phyloP scores from a whole-genome alignment of 78 protist genomes.

The Monocercomonoides exilis region DNA sequence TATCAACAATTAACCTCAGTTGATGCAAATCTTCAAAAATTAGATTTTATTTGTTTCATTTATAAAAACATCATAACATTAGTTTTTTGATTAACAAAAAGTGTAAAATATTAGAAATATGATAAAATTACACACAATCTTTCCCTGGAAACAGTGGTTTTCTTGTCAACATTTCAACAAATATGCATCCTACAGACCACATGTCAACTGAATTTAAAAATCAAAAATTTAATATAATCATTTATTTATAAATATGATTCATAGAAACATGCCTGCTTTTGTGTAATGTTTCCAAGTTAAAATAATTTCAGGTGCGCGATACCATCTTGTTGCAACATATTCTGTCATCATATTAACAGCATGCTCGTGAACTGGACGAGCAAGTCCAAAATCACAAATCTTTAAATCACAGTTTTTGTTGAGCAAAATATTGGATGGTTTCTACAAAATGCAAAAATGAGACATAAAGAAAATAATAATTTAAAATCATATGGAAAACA shows the following conservation, averaged over 20 bases:
- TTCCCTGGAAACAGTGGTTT: conserved; percentile 61
- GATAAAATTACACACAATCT: conserved; percentile 9
- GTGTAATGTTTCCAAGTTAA: conserved; percentile 56
- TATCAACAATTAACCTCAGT: conserved; percentile 53
- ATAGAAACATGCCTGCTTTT: conserved; percentile 30
- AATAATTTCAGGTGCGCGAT: conserved; percentile 87
- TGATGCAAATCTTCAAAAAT: conserved; percentile 52
- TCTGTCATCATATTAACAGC: conserved; percentile 30
- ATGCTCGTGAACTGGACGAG: conserved; percentile 30
- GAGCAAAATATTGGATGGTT: conserved; percentile 89
- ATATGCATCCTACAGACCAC: conserved; percentile 72
- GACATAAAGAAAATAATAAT: background rate
- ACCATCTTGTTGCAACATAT: conserved; percentile 93
- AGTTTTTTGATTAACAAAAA: background rate
- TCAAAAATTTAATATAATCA: background rate
- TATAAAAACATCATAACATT: background rate
- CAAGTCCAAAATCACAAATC: conserved; percentile 64
- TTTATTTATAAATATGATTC: conserved; percentile 20
- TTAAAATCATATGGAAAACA: background rate
- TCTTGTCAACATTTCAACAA: conserved; percentile 58
- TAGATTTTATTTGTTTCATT: background rate
- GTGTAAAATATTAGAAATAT: background rate
- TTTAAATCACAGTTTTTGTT: conserved; percentile 80
- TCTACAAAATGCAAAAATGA: conserved; percentile 29
- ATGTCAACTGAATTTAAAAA: conserved; percentile 46